Base-by-base conservation (phyloP, 805 yeast genomes). In the Blastobotrys terrestris region DNA sequence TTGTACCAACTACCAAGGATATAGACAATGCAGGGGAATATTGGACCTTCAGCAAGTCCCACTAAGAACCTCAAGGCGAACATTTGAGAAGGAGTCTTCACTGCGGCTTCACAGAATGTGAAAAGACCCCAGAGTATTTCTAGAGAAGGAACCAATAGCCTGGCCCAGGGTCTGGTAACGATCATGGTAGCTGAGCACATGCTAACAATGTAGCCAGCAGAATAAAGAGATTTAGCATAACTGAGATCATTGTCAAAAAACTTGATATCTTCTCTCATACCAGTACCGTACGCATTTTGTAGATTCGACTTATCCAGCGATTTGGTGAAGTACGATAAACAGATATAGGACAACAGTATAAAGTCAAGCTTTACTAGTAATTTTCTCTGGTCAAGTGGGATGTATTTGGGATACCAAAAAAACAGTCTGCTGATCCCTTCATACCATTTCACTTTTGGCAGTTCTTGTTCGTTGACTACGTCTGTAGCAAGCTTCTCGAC, bases 231-330 rank as follows among this genome's bases (percentile, higher is more conserved):
- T 54, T 74, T 75, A 31, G 79, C 76, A 51, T 73, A 66, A 19
- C 75, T 72, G 46, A 77, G 67, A 56, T 77, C 78, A 54, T 77
- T 72, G 2, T 78, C 79, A 15, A 62, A 67, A 49, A 70, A 58
- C 16, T 57, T 39, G 44, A 77, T 67, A 19, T 57, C 84, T 55
- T 76, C 77, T 53, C 76, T 68, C 83, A 81, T 76, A 6, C 84
- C 84, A 13, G 80, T 71, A 26, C 76, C 81, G 60, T 78, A 81
- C 2, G 85, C 84, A 56, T 77, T 73, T 20, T 73, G 63, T 52
- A 78, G 58, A 53, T 77, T 77, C 42, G 74, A 63, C 49, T 77
- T 70, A 62, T 81, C 85, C 39, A 81, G 63, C 54, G 78, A 76
- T 57, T 80, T 81, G 47, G 73, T 71, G 62, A 73, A 73, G 60